phyloP scores from a whole-genome alignment of 768 basidiomycete species.

The Lentinula boryana region DNA sequence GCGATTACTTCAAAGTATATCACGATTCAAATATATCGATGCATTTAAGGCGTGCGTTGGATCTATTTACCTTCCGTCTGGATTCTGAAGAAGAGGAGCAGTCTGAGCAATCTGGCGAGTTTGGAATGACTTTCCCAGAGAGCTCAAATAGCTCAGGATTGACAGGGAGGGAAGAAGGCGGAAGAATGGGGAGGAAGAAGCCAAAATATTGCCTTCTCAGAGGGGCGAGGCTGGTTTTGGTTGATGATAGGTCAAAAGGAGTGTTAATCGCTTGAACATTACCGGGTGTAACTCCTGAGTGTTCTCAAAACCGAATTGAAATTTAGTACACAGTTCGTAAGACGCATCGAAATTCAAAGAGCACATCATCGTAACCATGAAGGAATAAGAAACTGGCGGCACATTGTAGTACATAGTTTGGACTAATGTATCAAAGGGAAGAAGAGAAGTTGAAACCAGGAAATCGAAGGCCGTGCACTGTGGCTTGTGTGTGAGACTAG shows the following conservation, averaged over 20 bases:
- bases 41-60: not conserved
- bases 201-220: not conserved
- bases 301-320: no score
- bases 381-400: not conserved
- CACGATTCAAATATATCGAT: conserved; percentile 1
- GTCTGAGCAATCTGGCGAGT: not conserved
- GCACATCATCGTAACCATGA: not conserved
- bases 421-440: not conserved
- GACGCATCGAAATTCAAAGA: not conserved
- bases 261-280: not conserved
- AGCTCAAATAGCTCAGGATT: not conserved
- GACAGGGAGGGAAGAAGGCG: no score
- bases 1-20: conserved; percentile 3
- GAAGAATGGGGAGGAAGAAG: not conserved
- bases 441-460: not conserved
- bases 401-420: not conserved
- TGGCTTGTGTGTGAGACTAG: not conserved
- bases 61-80: not conserved
- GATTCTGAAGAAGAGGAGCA: not conserved
- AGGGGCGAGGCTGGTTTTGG: not conserved
- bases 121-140: not conserved
- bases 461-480: not conserved
- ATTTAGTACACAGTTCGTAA: not conserved
- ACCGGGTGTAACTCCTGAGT: not conserved
- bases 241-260: not conserved